phyloP scores from a whole-genome alignment of 2,329 filamentous ascomycete genomes.

The Penicillium sp. region DNA sequence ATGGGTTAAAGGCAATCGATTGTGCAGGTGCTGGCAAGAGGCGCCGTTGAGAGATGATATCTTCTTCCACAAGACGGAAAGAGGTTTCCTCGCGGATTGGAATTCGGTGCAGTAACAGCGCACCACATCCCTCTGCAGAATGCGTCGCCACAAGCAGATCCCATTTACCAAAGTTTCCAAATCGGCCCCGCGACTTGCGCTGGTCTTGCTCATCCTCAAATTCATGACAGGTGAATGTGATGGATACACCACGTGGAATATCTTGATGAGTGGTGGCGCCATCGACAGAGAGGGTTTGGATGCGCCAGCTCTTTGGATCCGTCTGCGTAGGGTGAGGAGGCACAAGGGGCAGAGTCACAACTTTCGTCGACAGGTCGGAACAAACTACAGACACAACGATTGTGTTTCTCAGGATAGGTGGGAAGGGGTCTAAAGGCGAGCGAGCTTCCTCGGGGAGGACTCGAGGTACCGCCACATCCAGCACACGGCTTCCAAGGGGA shows the following conservation, averaged over 20 bases:
- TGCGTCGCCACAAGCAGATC: constrained; percentile 41
- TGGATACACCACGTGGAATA: constrained; percentile 43
- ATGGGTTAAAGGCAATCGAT: constrained; percentile 48
- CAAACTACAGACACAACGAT: constrained; percentile 50
- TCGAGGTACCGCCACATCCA: constrained; percentile 43
- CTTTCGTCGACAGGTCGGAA: constrained; percentile 48
- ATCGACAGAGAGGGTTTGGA: constrained; percentile 43
- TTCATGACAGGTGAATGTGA: constrained; percentile 46
- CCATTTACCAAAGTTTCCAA: constrained; percentile 28
- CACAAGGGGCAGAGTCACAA: constrained; percentile 48
- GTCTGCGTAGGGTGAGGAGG: constrained; percentile 42
- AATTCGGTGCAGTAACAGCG: constrained; percentile 40
- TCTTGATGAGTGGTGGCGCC: constrained; percentile 44
- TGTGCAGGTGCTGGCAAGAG: constrained; percentile 44
- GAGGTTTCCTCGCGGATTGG: constrained; percentile 26
- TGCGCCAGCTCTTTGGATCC: constrained; percentile 31
- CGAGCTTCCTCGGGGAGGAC: constrained; percentile 38
- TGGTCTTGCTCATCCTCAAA: constrained; percentile 24
- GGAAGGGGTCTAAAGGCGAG: constrained; percentile 37
- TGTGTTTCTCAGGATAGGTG: constrained; percentile 41
- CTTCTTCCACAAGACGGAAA: constrained; percentile 28
- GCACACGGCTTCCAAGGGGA: constrained; percentile 45
- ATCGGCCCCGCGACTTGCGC: constrained; percentile 25
- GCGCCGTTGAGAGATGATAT: constrained; percentile 40
- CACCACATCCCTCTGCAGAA: constrained; percentile 38